Conservation (phyloP, 371 early-diverging fungal genomes). For the Aphelidium insulamus region DNA sequence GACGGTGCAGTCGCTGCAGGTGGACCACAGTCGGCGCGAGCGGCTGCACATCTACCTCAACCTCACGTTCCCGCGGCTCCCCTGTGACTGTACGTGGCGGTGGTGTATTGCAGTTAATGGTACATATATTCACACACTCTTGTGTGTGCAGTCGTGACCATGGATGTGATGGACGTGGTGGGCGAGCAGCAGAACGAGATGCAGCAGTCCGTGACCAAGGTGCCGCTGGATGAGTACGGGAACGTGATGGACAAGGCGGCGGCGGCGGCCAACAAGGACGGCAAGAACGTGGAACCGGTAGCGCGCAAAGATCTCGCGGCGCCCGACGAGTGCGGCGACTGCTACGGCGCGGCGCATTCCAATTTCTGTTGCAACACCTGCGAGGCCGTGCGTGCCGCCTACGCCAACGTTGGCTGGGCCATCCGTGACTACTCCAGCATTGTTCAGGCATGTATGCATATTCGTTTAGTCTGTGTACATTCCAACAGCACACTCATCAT, state of each 20-base stretch:
- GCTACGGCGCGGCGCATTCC: slow-evolving; percentile 46
- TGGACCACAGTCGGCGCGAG: slow-evolving; percentile 66
- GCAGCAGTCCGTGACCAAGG: slow-evolving; percentile 54
- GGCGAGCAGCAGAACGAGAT: slow-evolving; percentile 72
- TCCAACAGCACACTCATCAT: too few species aligned
- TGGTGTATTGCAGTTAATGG: neutral
- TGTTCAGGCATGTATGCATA: too few species aligned
- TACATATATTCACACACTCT: neutral
- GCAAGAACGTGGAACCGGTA: neutral
- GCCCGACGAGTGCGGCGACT: slow-evolving; percentile 57
- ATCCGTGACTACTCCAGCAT: too few species aligned
- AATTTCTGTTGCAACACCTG: slow-evolving; percentile 87
- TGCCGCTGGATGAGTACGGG: slow-evolving; percentile 45
- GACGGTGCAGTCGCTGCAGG: slow-evolving; percentile 48
- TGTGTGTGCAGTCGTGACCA: slow-evolving; percentile 31
- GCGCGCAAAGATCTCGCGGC: slow-evolving; percentile 15
- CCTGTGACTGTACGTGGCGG: slow-evolving; percentile 50
- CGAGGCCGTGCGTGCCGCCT: slow-evolving; percentile 71
- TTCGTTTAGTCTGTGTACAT: too few species aligned
- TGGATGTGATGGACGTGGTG: slow-evolving; percentile 85
- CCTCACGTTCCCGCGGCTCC: slow-evolving; percentile 71
- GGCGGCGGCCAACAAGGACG: neutral
- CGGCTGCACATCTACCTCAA: slow-evolving; percentile 71
- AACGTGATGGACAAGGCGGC: slow-evolving; percentile 24
- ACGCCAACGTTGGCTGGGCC: slow-evolving; percentile 57